These are phyloP conservation scores for Pichia sp. DNA, from an alignment of 1,139 yeast species.

Conservation along the genomic window DNA sequence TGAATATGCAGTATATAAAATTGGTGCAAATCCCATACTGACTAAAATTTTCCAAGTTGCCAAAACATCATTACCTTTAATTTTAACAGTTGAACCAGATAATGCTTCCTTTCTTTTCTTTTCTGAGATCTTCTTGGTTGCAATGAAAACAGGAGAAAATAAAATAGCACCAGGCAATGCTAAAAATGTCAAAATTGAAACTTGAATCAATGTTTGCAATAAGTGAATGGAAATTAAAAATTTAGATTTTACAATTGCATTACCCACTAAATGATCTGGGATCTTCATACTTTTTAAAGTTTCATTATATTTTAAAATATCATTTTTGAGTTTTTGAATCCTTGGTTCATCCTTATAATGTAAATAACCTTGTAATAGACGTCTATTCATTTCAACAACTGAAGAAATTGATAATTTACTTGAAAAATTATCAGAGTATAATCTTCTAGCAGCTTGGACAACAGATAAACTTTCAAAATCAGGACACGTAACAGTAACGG, in stretches of 20 bases:
- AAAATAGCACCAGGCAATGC: conserved; percentile 82
- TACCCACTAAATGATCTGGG: conserved; percentile 89
- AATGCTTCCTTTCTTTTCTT: conserved; percentile 73
- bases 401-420: conserved; percentile 71
- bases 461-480: conserved; percentile 91
- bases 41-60: conserved; percentile 96
- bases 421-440: conserved; percentile 71
- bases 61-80: conserved; percentile 84
- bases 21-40: conserved; percentile 83
- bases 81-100: conserved; percentile 84
- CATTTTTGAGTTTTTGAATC: conserved; percentile 51
- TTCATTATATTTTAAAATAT: conserved; percentile 64
- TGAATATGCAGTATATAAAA: conserved; percentile 76
- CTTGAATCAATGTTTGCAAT: conserved; percentile 46
- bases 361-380: conserved; percentile 74
- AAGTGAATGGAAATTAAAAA: conserved; percentile 40
- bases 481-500: conserved; percentile 87
- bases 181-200: conserved; percentile 48
- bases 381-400: conserved; percentile 82
- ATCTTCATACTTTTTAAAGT: conserved; percentile 62
- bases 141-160: conserved; percentile 80
- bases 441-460: conserved; percentile 86
- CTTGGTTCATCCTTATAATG: conserved; percentile 68
- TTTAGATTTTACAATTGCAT: conserved; percentile 40
- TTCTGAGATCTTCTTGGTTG: conserved; percentile 66